Evolutionary conservation across 768 basidiomycete genomes (phyloP), one percentile per base, ranked within the genome.

Genomic region (Hericium rajendrae): DNA sequence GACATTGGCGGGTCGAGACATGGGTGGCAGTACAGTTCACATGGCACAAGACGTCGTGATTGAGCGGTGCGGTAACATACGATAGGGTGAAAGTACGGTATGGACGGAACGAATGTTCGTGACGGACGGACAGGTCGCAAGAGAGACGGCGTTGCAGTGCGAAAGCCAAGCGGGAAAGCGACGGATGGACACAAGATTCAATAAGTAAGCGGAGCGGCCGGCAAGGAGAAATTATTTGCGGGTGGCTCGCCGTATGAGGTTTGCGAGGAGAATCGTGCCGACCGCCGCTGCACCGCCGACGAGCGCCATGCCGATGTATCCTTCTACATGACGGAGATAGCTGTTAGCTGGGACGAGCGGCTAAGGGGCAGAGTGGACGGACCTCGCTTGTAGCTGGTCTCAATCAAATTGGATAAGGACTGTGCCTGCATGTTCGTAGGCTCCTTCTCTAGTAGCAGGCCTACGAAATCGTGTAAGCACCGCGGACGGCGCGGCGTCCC

Each of bases 261-360:
- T 74, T 68, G 89, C 86, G 56, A 91, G 57, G 57, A 88, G 69
- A 51, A 92, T 70, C 32, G 88, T 84, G 53, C 91, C 89, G 20
- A 95, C 66, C 13, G 95, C 94, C 13, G 90, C 93, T 43, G 81
- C 86, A 55, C 94, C 92, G 53, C 94, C 94, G 18, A 85, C 91
- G 46, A 99, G 77, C 13, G 94, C 97, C 87, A 99, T 93, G 50
- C 97, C 97, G 52, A 97, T 91, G 70, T 97, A 97, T n/a, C 94
- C 94, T 71, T 99, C 95, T 94, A 69, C 6, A 32, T 50, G 15
- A n/a, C 18, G 26, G 46, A 22, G 51, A 56, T 54, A 38, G 49
- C 60, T 12, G 57, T 28, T 48, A 16, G 26, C 39, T 37, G 28
- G 13, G 26, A 48, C 10, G 55, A 22, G 50, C 28, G 9, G 13